These are phyloP conservation scores for Lachnellula subtilissima DNA, from an alignment of 2,329 filamentous ascomycete species.

Conservation along the genomic window DNA sequence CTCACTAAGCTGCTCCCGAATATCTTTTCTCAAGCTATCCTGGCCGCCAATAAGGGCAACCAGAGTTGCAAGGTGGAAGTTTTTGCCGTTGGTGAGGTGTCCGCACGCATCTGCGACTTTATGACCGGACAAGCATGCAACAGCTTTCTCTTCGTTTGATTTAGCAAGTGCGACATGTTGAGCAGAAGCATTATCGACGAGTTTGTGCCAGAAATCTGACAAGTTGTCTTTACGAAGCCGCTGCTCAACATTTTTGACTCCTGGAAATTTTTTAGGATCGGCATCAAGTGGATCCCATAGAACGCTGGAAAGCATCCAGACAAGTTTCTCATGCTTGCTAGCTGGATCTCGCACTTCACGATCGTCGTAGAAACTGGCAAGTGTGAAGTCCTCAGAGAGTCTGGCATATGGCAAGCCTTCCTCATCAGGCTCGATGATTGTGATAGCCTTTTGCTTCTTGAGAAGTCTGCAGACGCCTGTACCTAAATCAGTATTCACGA, in stretches of 20 bases:
- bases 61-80: slow-evolving; percentile 81
- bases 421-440: slow-evolving; percentile 44
- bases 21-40: slow-evolving; percentile 63
- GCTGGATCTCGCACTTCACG: slow-evolving; percentile 38
- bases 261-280: slow-evolving; percentile 38
- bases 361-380: slow-evolving; percentile 45
- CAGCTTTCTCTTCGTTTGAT: slow-evolving; percentile 74
- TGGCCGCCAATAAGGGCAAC: slow-evolving; percentile 77
- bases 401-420: slow-evolving; percentile 57
- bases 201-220: slow-evolving; percentile 59
- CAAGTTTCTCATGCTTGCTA: slow-evolving; percentile 60
- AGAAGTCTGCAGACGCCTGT: slow-evolving; percentile 52
- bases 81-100: slow-evolving; percentile 66
- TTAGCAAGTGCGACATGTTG: slow-evolving; percentile 53
- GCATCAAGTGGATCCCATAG: slow-evolving; percentile 68
- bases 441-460: slow-evolving; percentile 49
- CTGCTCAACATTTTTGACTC: slow-evolving; percentile 33
- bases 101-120: slow-evolving; percentile 79
- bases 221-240: slow-evolving; percentile 56
- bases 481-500: slow-evolving; percentile 15
- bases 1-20: slow-evolving; percentile 72
- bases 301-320: slow-evolving; percentile 83
- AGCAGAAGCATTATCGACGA: slow-evolving; percentile 58
- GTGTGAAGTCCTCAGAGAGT: slow-evolving; percentile 41
- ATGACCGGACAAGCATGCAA: slow-evolving; percentile 74